Conservation (phyloP, 2,329 filamentous ascomycete species). For the Nemania sp. region DNA sequence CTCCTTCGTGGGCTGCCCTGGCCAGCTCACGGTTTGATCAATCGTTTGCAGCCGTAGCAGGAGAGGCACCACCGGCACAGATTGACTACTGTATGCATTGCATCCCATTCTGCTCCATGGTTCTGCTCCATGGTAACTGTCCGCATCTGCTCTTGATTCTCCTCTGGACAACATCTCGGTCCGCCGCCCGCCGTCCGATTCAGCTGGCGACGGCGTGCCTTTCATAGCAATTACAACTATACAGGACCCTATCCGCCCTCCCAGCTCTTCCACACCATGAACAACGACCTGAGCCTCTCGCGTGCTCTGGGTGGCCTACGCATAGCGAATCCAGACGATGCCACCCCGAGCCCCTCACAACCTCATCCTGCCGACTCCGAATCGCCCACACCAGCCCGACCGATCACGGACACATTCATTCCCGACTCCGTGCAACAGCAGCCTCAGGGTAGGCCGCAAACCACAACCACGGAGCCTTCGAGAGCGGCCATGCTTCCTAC, state of each 20-base stretch:
- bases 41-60: conserved; percentile 15
- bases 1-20: conserved; percentile 2
- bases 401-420: conserved; percentile 23
- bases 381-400: conserved; percentile 31
- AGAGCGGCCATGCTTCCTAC: conserved; percentile 31
- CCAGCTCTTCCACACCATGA: conserved; percentile 63
- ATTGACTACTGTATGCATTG: conserved; percentile 9
- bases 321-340: conserved; percentile 94
- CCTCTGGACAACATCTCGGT: no score
- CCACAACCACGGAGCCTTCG: conserved; percentile 24
- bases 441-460: conserved; percentile 30
- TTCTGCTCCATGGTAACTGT: conserved; percentile 5
- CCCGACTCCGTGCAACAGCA: conserved; percentile 35
- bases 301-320: conserved; percentile 91
- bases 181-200: not conserved
- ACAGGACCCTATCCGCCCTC: not conserved
- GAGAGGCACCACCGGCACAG: conserved; percentile 12
- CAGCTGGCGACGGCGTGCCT: conserved; percentile 3
- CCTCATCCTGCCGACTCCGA: conserved; percentile 42
- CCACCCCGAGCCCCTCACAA: conserved; percentile 45
- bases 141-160: not conserved
- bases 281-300: conserved; percentile 89
- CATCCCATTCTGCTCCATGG: conserved; percentile 10
- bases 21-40: conserved; percentile 8
- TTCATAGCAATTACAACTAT: not conserved